A percentile compares a stretch with the other conserved stretches of the same genome.
Evolutionary conservation across 306 rosid genomes (phyloP).

Genomic region (Corylus avellana): DNA sequence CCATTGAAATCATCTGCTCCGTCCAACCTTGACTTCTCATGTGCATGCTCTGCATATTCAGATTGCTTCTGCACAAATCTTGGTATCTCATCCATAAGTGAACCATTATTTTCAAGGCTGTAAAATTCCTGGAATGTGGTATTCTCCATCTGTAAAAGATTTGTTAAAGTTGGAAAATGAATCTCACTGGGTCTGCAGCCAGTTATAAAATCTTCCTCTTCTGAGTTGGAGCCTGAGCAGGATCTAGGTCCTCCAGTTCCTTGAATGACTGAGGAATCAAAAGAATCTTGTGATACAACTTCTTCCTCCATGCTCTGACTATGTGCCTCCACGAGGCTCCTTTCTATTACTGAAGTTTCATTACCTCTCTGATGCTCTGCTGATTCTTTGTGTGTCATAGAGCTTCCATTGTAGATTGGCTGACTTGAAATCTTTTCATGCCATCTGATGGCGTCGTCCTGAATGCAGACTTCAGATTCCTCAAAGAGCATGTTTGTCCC

Average conservation of each 20-base stretch:
- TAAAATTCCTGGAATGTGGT: conserved; percentile 55
- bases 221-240: conserved; percentile 60
- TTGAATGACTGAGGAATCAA: conserved; percentile 70
- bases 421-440: conserved; percentile 32
- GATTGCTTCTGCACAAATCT: conserved; percentile 36
- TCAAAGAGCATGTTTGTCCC: conserved; percentile 33
- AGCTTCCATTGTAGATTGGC: conserved; percentile 42
- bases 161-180: conserved; percentile 36
- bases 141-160: conserved; percentile 38
- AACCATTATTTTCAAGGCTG: conserved; percentile 42
- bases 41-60: conserved; percentile 24
- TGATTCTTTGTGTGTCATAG: conserved; percentile 36
- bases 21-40: conserved; percentile 35
- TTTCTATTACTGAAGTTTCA: conserved; percentile 35
- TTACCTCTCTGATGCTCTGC: conserved; percentile 37
- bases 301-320: conserved; percentile 60
- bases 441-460: conserved; percentile 45
- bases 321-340: conserved; percentile 31
- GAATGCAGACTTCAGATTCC: conserved; percentile 54
- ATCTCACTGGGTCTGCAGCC: conserved; percentile 35
- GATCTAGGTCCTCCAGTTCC: conserved; percentile 49
- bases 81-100: conserved; percentile 41
- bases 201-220: conserved; percentile 56
- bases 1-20: conserved; percentile 35
- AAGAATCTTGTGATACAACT: conserved; percentile 72